These are phyloP conservation scores for Physaria fendleri DNA, from an alignment of 345 rosid species.

Conservation along the genomic window DNA sequence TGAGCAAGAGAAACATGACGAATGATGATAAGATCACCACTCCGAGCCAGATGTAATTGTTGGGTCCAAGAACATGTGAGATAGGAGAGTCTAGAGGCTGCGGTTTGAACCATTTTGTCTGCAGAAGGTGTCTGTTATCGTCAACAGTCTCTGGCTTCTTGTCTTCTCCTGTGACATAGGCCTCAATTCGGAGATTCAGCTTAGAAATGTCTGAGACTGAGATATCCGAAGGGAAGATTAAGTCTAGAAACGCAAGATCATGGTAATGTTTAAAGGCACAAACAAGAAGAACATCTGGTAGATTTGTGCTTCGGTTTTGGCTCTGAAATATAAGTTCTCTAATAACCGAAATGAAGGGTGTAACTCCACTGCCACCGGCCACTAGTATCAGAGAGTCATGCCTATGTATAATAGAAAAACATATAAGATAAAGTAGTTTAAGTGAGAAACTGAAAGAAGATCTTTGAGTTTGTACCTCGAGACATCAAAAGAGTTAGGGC, in stretches of 20 bases:
- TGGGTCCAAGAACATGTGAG: constrained; percentile 60
- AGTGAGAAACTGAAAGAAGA: too few relatives aligned
- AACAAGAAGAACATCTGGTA: constrained; percentile 50
- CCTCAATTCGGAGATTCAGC: constrained; percentile 41
- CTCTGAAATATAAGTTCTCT: constrained; percentile 48
- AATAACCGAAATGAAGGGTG: constrained; percentile 70
- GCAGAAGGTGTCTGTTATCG: constrained; percentile 18
- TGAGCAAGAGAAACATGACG: constrained; percentile 45
- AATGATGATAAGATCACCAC: constrained; percentile 60
- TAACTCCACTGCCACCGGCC: constrained; percentile 81
- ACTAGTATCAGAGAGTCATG: constrained; percentile 59
- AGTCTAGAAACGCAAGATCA: constrained; percentile 55
- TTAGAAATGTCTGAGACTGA: constrained; percentile 23
- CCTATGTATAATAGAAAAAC: constrained; percentile 28
- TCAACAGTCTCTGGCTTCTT: constrained; percentile 22
- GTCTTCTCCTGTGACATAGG: constrained; percentile 46
- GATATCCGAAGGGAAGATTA: constrained; percentile 44
- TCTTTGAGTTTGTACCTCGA: constrained; percentile 32
- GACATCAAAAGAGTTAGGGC: constrained; percentile 48
- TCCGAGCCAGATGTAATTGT: constrained; percentile 68
- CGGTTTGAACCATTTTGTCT: constrained; percentile 52
- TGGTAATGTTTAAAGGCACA: constrained; percentile 50
- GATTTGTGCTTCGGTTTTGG: constrained; percentile 27
- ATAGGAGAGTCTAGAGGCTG: constrained; percentile 40
- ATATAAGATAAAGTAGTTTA: neutral